A percentile compares a stretch with the other conserved stretches of the same genome.
phyloP scores from a whole-genome alignment of 169 alveolate genomes.

The Eimeria falciformis region DNA sequence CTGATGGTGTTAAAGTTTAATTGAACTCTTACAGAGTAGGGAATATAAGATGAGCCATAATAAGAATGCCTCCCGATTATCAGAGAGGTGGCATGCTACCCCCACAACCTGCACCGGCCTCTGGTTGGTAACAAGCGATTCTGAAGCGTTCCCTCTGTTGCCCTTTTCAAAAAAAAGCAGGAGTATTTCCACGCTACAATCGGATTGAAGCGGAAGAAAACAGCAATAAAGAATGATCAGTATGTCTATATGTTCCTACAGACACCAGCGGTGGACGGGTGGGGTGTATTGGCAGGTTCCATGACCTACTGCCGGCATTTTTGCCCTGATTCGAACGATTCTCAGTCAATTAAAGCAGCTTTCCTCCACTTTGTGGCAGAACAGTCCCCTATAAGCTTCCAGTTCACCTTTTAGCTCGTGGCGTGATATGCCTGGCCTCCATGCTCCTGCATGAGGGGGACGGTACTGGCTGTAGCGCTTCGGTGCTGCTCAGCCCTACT shows the following conservation, averaged over 20 bases:
- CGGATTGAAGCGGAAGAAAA: neutral
- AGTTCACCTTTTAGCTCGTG: neutral
- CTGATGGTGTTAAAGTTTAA: no score
- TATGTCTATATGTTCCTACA: neutral
- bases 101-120: conserved; percentile 4
- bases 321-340: neutral
- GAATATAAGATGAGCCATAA: no score
- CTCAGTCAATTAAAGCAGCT: neutral
- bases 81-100: neutral
- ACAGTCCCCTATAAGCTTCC: conserved; percentile 17
- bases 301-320: conserved; percentile 66
- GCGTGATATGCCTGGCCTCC: no score
- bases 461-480: neutral
- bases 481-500: conserved; percentile 52
- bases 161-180: no score
- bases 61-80: neutral
- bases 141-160: no score
- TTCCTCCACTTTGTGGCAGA: conserved; percentile 61
- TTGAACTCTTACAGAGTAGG: no score
- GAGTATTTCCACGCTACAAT: no score
- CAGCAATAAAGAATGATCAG: neutral
- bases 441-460: neutral
- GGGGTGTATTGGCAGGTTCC: conserved; percentile 55
- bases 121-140: neutral
- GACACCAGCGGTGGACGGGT: conserved; percentile 58